Evolutionary conservation across 768 basidiomycete species (phyloP), one percentile per base, ranked within the genome.

Genomic region (Leccinum obscurum): DNA sequence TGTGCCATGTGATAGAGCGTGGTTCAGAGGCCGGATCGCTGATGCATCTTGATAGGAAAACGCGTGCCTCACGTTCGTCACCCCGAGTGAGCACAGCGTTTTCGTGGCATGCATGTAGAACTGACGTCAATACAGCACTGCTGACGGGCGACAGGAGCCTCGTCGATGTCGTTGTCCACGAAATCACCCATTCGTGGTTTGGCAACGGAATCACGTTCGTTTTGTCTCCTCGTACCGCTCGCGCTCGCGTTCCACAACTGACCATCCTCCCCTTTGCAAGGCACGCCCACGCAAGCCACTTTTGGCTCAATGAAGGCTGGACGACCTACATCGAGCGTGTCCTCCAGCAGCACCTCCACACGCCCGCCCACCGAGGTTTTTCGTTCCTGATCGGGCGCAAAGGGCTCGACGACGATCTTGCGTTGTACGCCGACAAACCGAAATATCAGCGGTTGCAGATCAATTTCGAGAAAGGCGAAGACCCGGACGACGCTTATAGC

Each of bases 261-360:
- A 50, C 41, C 14, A 35, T 28, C 2, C n/a, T 30, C 15, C 32
- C 13, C 32, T 6, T 34, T 11, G 6, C 35, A 49, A 83, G 87
- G 0, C 88, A 90, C 54, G 85, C 87, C 1, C 69, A 92, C 59
- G 85, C 89, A 3, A 81, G 83, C 4, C 89, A 92, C 73, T 93
- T 92, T 76, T 93, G 91, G 90, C 83, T 94, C 41, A 94, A 93
- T 71, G 91, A 95, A 77, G 90, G 93, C 28, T 95, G 92, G 89
- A 97, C 95, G 34, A 95, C 92, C 0, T 98, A 95, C 69, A 87
- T 92, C 32, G 95, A 98, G 71, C 86, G 94, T 15, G 75, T 96
- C 6, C 78, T 96, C 55, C 85, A 86, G 52, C 80, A 86, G 60
- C 76, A 78, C 49, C 76, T 94, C 3, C 85, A 93, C 72, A 84